Evolutionary conservation across 2,329 filamentous ascomycete genomes (phyloP), one percentile per base, ranked within the genome.

Genomic region (Dactylellina parvicollis): DNA sequence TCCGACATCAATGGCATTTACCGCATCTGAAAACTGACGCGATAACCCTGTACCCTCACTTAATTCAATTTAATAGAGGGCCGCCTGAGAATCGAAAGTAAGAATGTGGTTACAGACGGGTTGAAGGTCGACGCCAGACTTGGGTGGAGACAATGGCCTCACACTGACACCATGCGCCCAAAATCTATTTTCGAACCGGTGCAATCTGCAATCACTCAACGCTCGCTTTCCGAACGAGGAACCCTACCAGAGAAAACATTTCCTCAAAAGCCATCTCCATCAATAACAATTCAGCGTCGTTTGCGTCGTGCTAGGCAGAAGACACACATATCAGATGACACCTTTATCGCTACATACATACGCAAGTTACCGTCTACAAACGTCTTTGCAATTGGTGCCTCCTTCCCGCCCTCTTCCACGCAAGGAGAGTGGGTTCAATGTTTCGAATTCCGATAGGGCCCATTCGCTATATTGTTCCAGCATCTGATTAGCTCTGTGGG

Each of bases 151-250:
- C 66, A 64, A 64, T 71, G 66, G 32, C 56, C 66, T 49, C 49
- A 62, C 57, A 62, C 56, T 71, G 66, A 57, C 49, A 71, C 57
- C 56, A 71, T 55, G 57, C 5, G 22, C 46, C 28, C 36, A 24
- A 38, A 56, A 36, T 71, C 66, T 71, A 71, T 71, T 71, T 71
- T 71, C 49, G 49, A 64, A 34, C 30, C 20, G 10, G 50, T 65
- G 44, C 42, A 50, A 47, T 49, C 66, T 70, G 46, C 56, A 62
- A 62, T 49, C 65, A 54, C 36, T 24, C 42, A 50, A 44, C 34
- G 42, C 16, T 47, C 44, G 18, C 56, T 50, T n/a, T 54, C 59
- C 34, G 47, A 65, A 72, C 36, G 28, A 50, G 67, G 44, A 26
- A 65, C 59, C 54, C 50, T 32, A 36, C 24, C 24, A 55, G 67